Base-by-base conservation (phyloP, 176 grass and related monocot genomes). In the Coix lacrymajobi region DNA sequence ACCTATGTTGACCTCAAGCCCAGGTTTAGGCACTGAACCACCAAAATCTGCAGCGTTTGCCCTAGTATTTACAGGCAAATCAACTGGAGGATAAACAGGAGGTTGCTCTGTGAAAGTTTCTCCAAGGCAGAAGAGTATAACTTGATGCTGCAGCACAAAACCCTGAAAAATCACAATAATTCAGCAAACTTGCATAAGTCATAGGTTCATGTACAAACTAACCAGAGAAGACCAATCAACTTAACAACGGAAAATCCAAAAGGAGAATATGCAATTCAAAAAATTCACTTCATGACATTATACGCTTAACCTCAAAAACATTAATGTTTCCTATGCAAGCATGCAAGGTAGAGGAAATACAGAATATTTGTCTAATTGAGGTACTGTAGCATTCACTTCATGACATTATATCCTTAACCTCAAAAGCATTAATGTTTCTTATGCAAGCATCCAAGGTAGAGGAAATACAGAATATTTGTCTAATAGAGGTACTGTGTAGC, bases 91-190 rank as follows among this genome's bases (percentile, higher is more conserved):
- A 68, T 70, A 44, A 68, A 95, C 57, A 73, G 93, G 83, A 48
- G 85, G 86, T 36, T 90, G 89, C 28, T 99, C 94, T 36, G 89
- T 76, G 87, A 94, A 86, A 87, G 83, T 87, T 87, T 92, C 85
- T 83, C 89, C 93, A 48, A 89, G 76, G 32, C 89, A 93, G 81
- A 96, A 96, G 75, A 99, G 63, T 77, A 96, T 79, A 90, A 99
- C 91, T 87, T 99, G 93, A 79, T 80, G 93, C 48, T 94, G 97
- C 34, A 99, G 91, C 51, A 99, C 93, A 89, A 99, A 99, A 87
- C 84, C 89, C 93, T 99, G 93, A 31, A 63, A 65, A 73, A 62
- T 75, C 45, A 79, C 34, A 34, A 80, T 7, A 56, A 74, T 72
- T 91, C 77, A 86, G 62, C 17, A 8, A 33, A 74, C 38, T 71